A percentile compares a stretch with the other conserved stretches of the same genome.
phyloP scores from a whole-genome alignment of 805 yeast species.

The Starmerella vaccinii region DNA sequence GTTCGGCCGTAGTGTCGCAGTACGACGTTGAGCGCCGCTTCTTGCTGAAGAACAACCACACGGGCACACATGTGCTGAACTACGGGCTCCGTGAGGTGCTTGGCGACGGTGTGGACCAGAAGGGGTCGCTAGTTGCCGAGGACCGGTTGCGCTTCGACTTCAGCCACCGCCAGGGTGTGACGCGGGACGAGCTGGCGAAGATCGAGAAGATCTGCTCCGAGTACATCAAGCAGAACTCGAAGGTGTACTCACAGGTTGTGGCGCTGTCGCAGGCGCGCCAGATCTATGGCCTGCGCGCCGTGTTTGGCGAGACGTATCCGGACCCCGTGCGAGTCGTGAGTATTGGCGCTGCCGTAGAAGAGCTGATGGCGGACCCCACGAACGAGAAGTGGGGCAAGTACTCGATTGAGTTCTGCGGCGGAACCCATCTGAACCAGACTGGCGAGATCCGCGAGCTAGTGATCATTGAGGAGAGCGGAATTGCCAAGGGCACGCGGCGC shows the following conservation, averaged over 20 bases:
- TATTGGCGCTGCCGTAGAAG: conserved; percentile 83
- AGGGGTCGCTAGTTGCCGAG: conserved; percentile 91
- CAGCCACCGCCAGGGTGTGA: conserved; percentile 78
- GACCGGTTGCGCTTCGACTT: conserved; percentile 95
- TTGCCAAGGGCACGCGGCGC: conserved; percentile 97
- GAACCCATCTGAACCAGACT: conserved; percentile 90
- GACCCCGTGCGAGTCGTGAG: conserved; percentile 98
- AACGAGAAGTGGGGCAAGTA: conserved; percentile 64
- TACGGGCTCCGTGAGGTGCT: conserved; percentile 75
- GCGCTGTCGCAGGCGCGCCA: conserved; percentile 58
- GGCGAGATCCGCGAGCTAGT: conserved; percentile 88
- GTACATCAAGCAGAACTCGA: conserved; percentile 56
- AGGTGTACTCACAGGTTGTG: conserved; percentile 78
- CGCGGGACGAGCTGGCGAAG: conserved; percentile 56
- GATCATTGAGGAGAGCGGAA: conserved; percentile 88
- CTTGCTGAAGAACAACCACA: conserved; percentile 95
- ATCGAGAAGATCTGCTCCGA: conserved; percentile 69
- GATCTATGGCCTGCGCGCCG: conserved; percentile 87
- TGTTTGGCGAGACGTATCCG: conserved; percentile 97
- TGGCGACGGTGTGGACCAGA: conserved; percentile 86
- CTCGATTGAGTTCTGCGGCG: conserved; percentile 97
- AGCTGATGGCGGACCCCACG: conserved; percentile 58
- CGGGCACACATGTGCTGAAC: conserved; percentile 94
- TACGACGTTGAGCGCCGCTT: conserved; percentile 89
- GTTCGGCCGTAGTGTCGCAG: conserved; percentile 68